phyloP scores from a whole-genome alignment of 2,329 filamentous ascomycete genomes.

The Apiospora arundinis region DNA sequence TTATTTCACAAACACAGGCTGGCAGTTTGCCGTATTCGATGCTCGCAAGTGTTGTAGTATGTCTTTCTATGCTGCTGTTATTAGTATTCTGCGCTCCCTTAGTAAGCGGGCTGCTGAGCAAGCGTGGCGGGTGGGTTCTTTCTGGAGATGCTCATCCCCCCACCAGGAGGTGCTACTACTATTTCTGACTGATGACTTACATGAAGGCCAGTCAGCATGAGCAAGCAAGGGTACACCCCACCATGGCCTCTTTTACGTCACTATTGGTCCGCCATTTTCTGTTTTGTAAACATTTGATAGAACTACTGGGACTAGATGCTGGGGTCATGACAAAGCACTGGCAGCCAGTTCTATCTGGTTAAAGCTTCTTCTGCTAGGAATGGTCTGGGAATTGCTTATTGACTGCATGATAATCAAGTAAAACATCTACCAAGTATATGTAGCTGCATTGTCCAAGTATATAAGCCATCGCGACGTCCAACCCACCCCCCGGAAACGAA shows the following conservation, averaged over 20 bases:
- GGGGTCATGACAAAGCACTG: constrained; percentile 31
- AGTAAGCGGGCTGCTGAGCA: not conserved
- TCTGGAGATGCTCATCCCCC: not conserved
- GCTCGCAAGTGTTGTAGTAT: not conserved
- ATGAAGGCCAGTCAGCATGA: constrained; percentile 21
- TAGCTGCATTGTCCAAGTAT: not conserved
- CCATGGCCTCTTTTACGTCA: constrained; percentile 25
- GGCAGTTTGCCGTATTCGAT: not conserved
- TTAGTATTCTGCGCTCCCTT: not conserved
- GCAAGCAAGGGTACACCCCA: constrained; percentile 13
- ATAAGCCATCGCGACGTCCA: constrained; percentile 1
- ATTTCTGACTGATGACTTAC: constrained; percentile 28
- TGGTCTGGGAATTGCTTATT: too few species aligned
- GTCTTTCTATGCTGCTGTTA: not conserved
- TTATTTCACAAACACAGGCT: not conserved
- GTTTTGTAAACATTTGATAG: not conserved
- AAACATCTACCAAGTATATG: not conserved
- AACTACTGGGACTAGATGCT: not conserved
- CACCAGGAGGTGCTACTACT: constrained; percentile 6
- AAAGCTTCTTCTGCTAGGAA: not conserved
- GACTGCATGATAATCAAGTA: not conserved
- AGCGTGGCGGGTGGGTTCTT: not conserved
- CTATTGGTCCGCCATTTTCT: constrained; percentile 21
- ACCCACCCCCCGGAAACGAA: constrained; percentile 7
- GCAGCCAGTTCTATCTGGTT: not conserved